A percentile compares a stretch with the other conserved stretches of the same genome.
These are phyloP conservation scores for Cryphonectria parasitica DNA, from an alignment of 2,329 filamentous ascomycete species.

Conservation along the genomic window DNA sequence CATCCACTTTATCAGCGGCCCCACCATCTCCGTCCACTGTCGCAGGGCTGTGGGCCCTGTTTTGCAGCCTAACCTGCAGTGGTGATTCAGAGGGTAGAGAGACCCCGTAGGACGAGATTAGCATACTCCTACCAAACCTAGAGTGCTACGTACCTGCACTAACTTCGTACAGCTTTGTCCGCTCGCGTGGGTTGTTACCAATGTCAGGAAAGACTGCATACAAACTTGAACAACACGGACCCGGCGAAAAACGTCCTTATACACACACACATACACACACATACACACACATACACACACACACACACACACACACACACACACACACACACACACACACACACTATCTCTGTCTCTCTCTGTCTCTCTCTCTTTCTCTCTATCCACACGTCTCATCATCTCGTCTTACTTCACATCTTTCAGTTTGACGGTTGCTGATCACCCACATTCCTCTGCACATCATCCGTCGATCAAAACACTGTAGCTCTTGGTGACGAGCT, in stretches of 20 bases:
- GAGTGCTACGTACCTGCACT: neutral
- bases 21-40: slow-evolving; percentile 9
- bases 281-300: too few relatives aligned
- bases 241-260: neutral
- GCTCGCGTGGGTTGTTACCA: neutral
- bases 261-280: too few relatives aligned
- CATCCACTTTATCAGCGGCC: neutral
- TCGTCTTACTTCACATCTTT: neutral
- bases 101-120: neutral
- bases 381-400: neutral
- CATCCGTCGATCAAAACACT: neutral
- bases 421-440: neutral
- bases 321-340: too few relatives aligned
- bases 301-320: too few relatives aligned
- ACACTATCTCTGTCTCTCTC: neutral
- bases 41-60: slow-evolving; percentile 3
- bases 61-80: slow-evolving; percentile 7
- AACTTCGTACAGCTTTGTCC: neutral
- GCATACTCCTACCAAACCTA: neutral
- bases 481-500: neutral
- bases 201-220: neutral
- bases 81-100: neutral
- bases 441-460: neutral
- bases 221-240: neutral
- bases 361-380: neutral